Conservation (phyloP, 352 stramenopile genomes). For the Phytophthora pisi region DNA sequence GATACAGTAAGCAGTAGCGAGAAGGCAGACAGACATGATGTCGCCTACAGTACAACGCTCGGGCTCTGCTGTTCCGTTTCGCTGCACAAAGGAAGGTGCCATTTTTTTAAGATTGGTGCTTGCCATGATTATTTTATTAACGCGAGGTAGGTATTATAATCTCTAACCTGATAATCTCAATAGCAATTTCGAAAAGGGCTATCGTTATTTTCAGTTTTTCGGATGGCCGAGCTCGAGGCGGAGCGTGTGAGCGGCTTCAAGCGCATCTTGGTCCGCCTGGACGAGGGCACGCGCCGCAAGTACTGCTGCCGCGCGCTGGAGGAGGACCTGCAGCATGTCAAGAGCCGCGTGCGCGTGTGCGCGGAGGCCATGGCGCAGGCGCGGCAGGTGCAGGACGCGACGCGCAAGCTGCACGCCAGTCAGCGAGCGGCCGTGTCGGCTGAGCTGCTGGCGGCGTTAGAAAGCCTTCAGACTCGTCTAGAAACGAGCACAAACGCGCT, state of each 20-base stretch:
- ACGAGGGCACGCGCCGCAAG: constrained; percentile 39
- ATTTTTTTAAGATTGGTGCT: too few relatives aligned
- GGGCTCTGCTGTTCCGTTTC: too few relatives aligned
- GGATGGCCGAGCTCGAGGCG: constrained; percentile 1
- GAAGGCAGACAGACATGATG: too few relatives aligned
- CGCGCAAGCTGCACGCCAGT: constrained; percentile 30
- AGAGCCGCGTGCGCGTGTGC: constrained; percentile 27
- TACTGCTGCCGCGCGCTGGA: constrained; percentile 39
- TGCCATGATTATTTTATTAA: too few relatives aligned
- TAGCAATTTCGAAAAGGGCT: too few relatives aligned
- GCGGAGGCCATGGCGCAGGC: constrained; percentile 32
- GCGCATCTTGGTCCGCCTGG: constrained; percentile 44
- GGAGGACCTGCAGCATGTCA: constrained; percentile 33
- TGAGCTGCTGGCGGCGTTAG: constrained; percentile 42
- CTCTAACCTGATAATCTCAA: too few relatives aligned
- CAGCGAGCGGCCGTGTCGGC: constrained; percentile 23
- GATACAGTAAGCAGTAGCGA: too few relatives aligned
- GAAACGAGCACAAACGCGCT: constrained; percentile 20
- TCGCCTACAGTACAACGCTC: too few relatives aligned
- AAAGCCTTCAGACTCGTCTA: constrained; percentile 32
- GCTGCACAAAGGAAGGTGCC: too few relatives aligned
- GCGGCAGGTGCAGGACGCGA: constrained; percentile 46
- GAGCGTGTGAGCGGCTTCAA: constrained; percentile 37
- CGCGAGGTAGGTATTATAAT: too few relatives aligned
- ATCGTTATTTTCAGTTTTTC: background rate